Conservation (phyloP, 2,329 filamentous ascomycete species). For the Penicillium hordei region DNA sequence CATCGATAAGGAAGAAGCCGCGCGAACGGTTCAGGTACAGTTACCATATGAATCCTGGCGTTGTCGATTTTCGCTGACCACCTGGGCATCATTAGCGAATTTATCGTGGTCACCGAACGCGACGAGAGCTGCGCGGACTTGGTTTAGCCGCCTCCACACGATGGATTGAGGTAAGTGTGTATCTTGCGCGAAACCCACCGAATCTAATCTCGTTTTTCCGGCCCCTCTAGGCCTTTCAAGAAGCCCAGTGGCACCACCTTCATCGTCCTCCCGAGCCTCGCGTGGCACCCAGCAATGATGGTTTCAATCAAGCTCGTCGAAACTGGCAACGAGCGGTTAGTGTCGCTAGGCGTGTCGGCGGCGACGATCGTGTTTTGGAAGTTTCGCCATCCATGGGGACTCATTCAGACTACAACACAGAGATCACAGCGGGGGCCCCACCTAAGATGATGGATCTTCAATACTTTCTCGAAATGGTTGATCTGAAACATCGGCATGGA, state of each 20-base stretch:
- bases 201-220: background rate
- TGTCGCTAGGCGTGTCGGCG: conserved; percentile 70
- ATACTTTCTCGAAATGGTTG: conserved; percentile 84
- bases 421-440: conserved; percentile 59
- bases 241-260: conserved; percentile 56
- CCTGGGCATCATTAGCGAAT: conserved; percentile 55
- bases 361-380: conserved; percentile 44
- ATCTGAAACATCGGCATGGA: conserved; percentile 83
- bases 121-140: conserved; percentile 69
- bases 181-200: too few species aligned
- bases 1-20: conserved; percentile 18
- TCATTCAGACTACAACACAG: conserved; percentile 42
- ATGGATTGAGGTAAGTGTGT: conserved; percentile 62
- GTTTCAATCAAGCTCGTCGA: conserved; percentile 53
- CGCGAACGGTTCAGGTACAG: conserved; percentile 24
- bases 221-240: conserved; percentile 48
- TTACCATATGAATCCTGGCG: background rate
- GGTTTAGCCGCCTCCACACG: conserved; percentile 67
- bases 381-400: conserved; percentile 30
- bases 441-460: conserved; percentile 80
- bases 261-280: conserved; percentile 38
- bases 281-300: conserved; percentile 10
- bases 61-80: background rate
- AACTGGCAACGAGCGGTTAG: conserved; percentile 75
- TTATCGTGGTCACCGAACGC: conserved; percentile 73